These are phyloP conservation scores for Neurospora tetrasperma DNA, from an alignment of 495 filamentous ascomycete genomes.

Conservation along the genomic window DNA sequence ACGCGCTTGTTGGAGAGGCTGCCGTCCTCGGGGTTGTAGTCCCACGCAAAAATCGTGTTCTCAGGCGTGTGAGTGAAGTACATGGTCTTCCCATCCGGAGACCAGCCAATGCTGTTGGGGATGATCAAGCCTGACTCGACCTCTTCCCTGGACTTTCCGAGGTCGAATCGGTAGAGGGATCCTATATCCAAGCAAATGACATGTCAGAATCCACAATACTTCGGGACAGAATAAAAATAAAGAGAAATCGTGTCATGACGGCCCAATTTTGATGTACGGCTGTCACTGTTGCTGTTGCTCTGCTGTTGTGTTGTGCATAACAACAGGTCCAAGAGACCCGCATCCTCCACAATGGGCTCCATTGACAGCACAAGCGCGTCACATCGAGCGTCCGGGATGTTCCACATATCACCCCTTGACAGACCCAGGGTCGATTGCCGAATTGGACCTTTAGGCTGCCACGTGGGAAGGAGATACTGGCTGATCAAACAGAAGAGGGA, in stretches of 20 bases:
- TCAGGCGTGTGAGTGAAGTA: constrained; percentile 75
- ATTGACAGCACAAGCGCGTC: constrained; percentile 1
- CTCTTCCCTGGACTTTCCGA: constrained; percentile 7
- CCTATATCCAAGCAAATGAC: constrained; percentile 16
- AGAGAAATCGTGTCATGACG: background rate
- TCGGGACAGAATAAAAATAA: background rate
- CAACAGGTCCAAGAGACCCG: background rate
- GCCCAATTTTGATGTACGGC: background rate
- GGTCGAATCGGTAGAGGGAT: constrained; percentile 30
- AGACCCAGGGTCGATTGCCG: background rate
- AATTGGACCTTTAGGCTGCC: constrained; percentile 7
- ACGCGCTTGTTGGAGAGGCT: constrained; percentile 54
- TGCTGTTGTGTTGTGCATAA: background rate
- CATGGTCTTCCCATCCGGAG: constrained; percentile 59
- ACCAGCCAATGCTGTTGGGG: constrained; percentile 78
- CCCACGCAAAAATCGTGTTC: constrained; percentile 62
- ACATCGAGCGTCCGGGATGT: background rate
- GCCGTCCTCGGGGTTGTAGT: constrained; percentile 57
- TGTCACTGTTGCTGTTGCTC: background rate
- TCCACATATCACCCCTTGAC: background rate
- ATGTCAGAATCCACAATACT: background rate
- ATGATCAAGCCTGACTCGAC: constrained; percentile 45
- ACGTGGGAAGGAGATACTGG: constrained; percentile 13
- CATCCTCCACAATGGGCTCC: background rate
- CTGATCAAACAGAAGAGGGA: constrained; percentile 1